These are phyloP conservation scores for Cymbopogon flexuosus DNA, from an alignment of 202 grass and related monocot genomes.

Conservation along the genomic window DNA sequence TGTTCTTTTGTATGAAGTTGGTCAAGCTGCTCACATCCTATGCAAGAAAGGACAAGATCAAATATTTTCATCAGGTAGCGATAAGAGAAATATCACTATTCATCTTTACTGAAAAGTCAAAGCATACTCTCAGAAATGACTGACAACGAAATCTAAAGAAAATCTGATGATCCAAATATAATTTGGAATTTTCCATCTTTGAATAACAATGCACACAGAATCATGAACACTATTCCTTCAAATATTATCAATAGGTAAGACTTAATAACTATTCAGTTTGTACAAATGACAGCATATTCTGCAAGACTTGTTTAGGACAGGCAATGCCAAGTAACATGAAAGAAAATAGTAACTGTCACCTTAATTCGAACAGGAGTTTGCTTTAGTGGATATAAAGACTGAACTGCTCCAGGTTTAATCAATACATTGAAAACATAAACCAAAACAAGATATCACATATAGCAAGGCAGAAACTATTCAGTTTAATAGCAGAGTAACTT, in stretches of 20 bases:
- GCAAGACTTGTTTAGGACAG: not conserved
- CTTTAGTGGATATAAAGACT: constrained; percentile 19
- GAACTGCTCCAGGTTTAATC: not conserved
- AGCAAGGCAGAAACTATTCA: not conserved
- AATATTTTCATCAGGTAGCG: not conserved
- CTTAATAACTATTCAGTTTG: not conserved
- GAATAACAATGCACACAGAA: not conserved
- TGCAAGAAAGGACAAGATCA: constrained; percentile 14
- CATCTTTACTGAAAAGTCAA: constrained; percentile 1
- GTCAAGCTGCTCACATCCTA: constrained; percentile 81
- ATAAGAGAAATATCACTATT: constrained; percentile 6
- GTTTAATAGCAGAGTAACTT: not conserved
- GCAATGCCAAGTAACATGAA: constrained; percentile 6
- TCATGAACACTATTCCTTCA: not conserved
- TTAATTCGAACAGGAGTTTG: constrained; percentile 15
- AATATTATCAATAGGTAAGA: not conserved
- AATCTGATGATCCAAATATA: no score
- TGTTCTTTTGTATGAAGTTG: constrained; percentile 79
- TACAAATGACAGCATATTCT: not conserved
- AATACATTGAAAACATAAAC: constrained; percentile 3
- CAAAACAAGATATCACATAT: not conserved
- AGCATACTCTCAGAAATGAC: constrained; percentile 2
- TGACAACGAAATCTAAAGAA: no score
- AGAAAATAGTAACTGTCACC: not conserved
- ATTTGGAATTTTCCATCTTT: not conserved